Conservation (phyloP, 768 basidiomycete species). For the Termitomyces heimii region DNA sequence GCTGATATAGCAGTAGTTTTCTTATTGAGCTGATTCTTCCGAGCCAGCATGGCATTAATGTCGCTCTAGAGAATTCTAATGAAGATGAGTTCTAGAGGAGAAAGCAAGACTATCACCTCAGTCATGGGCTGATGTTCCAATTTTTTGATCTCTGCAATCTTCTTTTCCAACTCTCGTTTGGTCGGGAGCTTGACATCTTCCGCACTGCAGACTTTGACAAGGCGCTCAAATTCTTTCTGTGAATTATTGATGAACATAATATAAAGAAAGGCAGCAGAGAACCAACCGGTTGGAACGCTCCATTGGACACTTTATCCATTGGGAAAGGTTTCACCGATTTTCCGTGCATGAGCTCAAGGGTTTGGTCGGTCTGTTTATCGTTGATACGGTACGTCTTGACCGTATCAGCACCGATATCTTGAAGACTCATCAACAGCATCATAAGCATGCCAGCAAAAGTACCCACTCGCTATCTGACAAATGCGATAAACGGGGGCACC, state of each 20-base stretch:
- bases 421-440: not conserved
- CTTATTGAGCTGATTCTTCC: constrained; percentile 44
- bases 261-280: constrained; percentile 17
- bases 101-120: constrained; percentile 45
- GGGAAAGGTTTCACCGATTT: constrained; percentile 50
- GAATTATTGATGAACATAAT: not conserved
- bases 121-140: constrained; percentile 62
- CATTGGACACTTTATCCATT: constrained; percentile 89
- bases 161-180: constrained; percentile 59
- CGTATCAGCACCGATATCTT: constrained; percentile 45
- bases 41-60: constrained; percentile 69
- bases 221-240: constrained; percentile 71
- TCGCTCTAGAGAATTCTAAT: constrained; percentile 51
- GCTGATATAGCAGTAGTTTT: constrained; percentile 26
- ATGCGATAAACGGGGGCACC: constrained; percentile 68
- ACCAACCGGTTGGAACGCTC: constrained; percentile 56
- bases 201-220: constrained; percentile 32
- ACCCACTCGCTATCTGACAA: constrained; percentile 74
- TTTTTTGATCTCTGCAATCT: constrained; percentile 55
- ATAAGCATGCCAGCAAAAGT: not conserved
- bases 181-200: constrained; percentile 66
- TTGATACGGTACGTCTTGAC: constrained; percentile 72
- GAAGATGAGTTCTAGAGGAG: not conserved
- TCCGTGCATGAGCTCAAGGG: constrained; percentile 75
- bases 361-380: constrained; percentile 55